Conservation (phyloP, 345 rosid genomes). For the Populus nigra region DNA sequence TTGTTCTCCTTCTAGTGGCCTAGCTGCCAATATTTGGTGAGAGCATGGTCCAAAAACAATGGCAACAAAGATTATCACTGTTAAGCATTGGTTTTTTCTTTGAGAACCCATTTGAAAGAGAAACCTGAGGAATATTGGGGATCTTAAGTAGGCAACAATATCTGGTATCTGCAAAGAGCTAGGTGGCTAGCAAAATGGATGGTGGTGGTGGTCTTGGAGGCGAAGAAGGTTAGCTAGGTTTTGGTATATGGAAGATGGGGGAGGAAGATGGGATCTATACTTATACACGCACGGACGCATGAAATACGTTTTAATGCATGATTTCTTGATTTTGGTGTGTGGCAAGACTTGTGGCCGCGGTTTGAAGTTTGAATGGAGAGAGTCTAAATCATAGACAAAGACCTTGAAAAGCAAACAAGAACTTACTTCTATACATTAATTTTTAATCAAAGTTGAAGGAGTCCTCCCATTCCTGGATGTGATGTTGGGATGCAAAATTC, state of each 20-base stretch:
- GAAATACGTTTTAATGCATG: neutral
- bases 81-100: no score
- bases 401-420: neutral
- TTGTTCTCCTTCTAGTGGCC: conserved; percentile 27
- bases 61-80: neutral
- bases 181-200: neutral
- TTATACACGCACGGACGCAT: no score
- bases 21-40: conserved; percentile 17
- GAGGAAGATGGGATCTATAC: neutral
- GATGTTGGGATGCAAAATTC: no score
- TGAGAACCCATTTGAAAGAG: no score
- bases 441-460: no score
- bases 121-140: no score
- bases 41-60: conserved; percentile 6
- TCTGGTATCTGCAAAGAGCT: no score
- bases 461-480: no score
- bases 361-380: conserved; percentile 12
- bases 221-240: neutral
- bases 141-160: no score
- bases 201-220: neutral
- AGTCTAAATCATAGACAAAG: conserved; percentile 8
- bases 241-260: neutral
- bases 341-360: conserved; percentile 13
- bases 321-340: neutral
- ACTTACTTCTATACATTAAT: neutral